A percentile compares a stretch with the other conserved stretches of the same genome.
Conservation (phyloP, 176 grass and related monocot species). For the Rhynchospora pubera region DNA sequence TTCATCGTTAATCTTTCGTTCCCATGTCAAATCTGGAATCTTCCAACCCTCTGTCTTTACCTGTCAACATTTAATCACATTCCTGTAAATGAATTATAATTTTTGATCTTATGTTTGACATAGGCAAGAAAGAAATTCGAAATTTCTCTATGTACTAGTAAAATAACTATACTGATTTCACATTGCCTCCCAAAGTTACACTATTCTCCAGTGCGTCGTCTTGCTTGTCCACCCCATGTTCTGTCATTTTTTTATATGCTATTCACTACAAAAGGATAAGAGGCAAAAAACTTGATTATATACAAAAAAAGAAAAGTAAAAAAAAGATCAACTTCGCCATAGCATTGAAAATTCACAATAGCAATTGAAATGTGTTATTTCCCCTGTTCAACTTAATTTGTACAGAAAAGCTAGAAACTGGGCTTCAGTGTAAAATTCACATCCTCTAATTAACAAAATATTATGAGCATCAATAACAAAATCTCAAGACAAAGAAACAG, state of each 20-base stretch:
- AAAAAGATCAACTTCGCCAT: background rate
- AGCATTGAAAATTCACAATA: background rate
- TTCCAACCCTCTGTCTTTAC: conserved; percentile 33
- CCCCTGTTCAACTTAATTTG: background rate
- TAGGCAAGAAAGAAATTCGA: background rate
- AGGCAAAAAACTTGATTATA: background rate
- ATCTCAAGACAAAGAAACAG: background rate
- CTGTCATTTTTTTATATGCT: background rate
- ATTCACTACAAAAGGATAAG: background rate
- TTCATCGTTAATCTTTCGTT: conserved; percentile 46
- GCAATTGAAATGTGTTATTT: background rate
- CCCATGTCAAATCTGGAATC: conserved; percentile 62
- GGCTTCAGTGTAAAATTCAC: background rate
- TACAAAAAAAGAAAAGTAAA: background rate
- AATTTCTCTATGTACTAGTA: background rate
- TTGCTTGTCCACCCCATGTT: background rate
- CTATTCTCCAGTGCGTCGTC: background rate
- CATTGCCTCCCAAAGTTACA: background rate
- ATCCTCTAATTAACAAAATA: background rate
- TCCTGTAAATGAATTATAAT: background rate
- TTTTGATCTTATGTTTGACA: background rate
- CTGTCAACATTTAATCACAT: conserved; percentile 31
- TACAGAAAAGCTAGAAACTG: background rate
- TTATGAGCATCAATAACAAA: background rate
- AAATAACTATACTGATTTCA: conserved; percentile 12